Percentiles rank a stretch among this genome's conserved stretches.
phyloP scores from a whole-genome alignment of 2,329 filamentous ascomycete genomes.

The Claviceps humidiphila region DNA sequence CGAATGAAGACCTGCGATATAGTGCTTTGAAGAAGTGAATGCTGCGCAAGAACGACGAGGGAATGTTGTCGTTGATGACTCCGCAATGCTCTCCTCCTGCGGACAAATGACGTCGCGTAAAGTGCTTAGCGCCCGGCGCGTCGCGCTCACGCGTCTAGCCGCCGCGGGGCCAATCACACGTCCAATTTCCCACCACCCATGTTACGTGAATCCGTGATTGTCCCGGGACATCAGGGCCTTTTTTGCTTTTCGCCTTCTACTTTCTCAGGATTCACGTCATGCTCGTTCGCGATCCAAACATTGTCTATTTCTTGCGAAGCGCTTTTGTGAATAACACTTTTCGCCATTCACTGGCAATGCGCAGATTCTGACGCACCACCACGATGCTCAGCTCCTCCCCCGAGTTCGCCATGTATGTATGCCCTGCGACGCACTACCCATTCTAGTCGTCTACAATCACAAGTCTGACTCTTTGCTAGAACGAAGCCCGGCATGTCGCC shows the following conservation, averaged over 20 bases:
- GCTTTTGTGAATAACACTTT: no score
- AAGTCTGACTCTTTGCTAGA: conserved; percentile 10
- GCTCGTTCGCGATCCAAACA: no score
- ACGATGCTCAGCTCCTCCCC: conserved; percentile 11
- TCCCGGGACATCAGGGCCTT: no score
- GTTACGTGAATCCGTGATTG: background rate
- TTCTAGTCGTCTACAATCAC: no score
- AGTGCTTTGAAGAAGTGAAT: background rate
- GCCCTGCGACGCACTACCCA: background rate
- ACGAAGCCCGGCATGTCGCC: conserved; percentile 16
- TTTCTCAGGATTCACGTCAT: no score
- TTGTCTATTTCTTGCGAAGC: no score
- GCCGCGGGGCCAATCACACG: no score
- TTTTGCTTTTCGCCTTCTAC: no score
- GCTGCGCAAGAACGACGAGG: conserved; percentile 1
- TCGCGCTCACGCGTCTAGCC: conserved; percentile 6
- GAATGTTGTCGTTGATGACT: background rate
- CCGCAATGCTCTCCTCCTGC: no score
- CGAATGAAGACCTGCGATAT: background rate
- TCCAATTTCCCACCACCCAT: background rate
- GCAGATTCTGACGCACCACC: background rate
- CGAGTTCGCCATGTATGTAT: conserved; percentile 21
- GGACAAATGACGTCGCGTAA: conserved; percentile 8
- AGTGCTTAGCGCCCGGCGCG: conserved; percentile 4
- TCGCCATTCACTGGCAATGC: no score